Conservation (phyloP, 129 eudicot genomes). For the Solidago caesia region DNA sequence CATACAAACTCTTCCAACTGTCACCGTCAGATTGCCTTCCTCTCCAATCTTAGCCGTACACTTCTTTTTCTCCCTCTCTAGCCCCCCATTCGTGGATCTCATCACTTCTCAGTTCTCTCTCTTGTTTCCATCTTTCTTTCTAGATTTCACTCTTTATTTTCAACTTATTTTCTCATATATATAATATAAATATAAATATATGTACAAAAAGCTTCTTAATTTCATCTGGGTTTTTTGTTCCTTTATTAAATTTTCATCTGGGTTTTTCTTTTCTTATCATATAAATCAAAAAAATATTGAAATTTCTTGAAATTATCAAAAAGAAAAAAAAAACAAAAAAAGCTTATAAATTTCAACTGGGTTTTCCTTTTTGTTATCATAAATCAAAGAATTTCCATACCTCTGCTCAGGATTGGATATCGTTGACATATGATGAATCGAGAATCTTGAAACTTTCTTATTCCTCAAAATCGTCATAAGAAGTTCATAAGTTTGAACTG, state of each 20-base stretch:
- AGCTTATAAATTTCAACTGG: neutral
- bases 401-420: constrained; percentile 1
- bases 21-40: constrained; percentile 27
- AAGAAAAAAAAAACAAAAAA: no score
- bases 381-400: neutral
- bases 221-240: no score
- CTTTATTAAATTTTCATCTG: no score
- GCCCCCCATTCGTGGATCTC: constrained; percentile 37
- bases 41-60: constrained; percentile 34
- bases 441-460: constrained; percentile 14
- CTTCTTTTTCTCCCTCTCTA: constrained; percentile 22
- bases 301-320: no score
- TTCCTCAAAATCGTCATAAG: neutral
- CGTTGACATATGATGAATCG: neutral
- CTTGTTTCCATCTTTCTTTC: constrained; percentile 18
- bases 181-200: neutral
- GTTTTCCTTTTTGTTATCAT: constrained; percentile 7
- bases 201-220: neutral
- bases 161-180: neutral
- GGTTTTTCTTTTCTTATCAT: no score
- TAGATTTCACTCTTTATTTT: constrained; percentile 19
- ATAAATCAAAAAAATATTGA: no score
- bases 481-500: neutral
- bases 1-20: constrained; percentile 24
- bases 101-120: constrained; percentile 17